These are phyloP conservation scores for Gracilaria gracilis DNA, from an alignment of 23 red algal genomes.

Conservation along the genomic window DNA sequence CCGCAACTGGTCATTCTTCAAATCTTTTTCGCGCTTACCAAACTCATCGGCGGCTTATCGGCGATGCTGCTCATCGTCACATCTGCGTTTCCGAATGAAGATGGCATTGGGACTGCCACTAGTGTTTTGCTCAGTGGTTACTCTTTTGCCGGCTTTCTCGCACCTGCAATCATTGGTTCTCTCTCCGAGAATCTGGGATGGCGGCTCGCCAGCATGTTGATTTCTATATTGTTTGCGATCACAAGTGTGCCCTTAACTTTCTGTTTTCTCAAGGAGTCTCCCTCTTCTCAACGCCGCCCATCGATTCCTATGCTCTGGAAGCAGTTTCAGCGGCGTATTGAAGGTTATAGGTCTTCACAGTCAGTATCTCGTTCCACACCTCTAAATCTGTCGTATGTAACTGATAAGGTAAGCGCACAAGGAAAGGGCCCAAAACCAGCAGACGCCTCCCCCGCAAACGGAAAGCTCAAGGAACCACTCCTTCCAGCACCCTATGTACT, in stretches of 20 bases:
- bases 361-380: constrained; percentile 1
- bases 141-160: constrained; percentile 76
- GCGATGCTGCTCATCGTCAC: constrained; percentile 58
- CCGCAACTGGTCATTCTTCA: constrained; percentile 58
- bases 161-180: constrained; percentile 64
- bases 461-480: constrained; percentile 2
- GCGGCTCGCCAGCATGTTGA: constrained; percentile 43
- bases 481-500: constrained; percentile 49
- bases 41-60: constrained; percentile 68
- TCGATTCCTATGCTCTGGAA: constrained; percentile 22
- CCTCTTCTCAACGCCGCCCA: constrained; percentile 9
- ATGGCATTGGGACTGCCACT: constrained; percentile 63
- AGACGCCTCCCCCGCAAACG: not conserved
- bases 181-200: constrained; percentile 43
- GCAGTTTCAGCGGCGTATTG: not conserved
- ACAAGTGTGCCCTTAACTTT: constrained; percentile 49
- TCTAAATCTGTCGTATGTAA: not conserved
- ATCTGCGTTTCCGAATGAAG: constrained; percentile 52
- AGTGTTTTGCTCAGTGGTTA: constrained; percentile 60
- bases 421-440: not conserved
- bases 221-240: constrained; percentile 55
- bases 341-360: not conserved
- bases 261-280: constrained; percentile 42
- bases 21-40: constrained; percentile 51
- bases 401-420: not conserved